Conservation (phyloP, 306 rosid species). For the Quercus parvula region DNA sequence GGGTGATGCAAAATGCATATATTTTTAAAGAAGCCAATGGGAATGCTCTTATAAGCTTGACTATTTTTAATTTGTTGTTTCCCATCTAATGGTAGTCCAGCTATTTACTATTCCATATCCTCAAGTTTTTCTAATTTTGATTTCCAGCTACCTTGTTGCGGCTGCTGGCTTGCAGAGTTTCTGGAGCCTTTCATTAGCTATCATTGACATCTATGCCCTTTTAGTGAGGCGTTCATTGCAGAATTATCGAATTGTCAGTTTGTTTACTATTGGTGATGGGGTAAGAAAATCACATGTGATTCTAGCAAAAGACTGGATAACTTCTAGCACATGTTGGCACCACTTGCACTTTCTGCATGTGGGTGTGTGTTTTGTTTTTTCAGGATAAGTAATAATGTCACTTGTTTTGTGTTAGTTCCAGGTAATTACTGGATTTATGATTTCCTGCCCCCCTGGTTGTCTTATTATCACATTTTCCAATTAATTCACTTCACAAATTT, state of each 20-base stretch:
- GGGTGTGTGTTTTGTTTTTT: no score
- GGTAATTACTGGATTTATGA: neutral
- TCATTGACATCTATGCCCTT: slow-evolving; percentile 75
- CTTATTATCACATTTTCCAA: neutral
- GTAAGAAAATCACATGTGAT: slow-evolving; percentile 43
- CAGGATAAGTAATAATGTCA: no score
- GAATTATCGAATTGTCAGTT: slow-evolving; percentile 48
- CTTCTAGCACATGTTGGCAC: slow-evolving; percentile 6
- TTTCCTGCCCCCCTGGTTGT: slow-evolving; percentile 1
- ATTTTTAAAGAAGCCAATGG: no score
- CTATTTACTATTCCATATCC: neutral
- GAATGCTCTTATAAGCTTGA: no score
- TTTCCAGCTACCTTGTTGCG: slow-evolving; percentile 75
- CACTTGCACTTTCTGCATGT: neutral
- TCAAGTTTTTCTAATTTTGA: slow-evolving; percentile 21
- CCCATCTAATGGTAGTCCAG: neutral
- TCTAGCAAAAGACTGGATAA: neutral
- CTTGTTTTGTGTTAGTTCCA: neutral
- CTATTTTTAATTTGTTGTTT: neutral
- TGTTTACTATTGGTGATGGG: slow-evolving; percentile 90
- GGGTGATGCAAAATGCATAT: no score
- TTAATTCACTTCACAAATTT: neutral
- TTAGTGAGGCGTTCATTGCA: slow-evolving; percentile 73
- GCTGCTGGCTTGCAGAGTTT: slow-evolving; percentile 71
- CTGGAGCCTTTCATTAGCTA: slow-evolving; percentile 76